Evolutionary conservation across 2,329 filamentous ascomycete genomes (phyloP), one percentile per base, ranked within the genome.

Genomic region (Decorospora gaudefroyi): DNA sequence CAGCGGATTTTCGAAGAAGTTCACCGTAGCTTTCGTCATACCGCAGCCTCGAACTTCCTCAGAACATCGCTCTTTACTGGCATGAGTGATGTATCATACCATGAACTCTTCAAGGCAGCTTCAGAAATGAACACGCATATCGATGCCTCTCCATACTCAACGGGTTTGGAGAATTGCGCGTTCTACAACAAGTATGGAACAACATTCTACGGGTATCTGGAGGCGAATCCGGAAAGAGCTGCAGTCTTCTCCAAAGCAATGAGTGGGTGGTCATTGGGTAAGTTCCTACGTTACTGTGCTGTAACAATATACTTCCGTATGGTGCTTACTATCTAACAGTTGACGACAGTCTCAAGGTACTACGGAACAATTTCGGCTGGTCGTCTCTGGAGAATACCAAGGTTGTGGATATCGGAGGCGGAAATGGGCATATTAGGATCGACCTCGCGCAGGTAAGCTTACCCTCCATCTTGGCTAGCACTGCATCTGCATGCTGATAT

Each of bases 1-100:
- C 51, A 50, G 10, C 54, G 56, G 19, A 48, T 59, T 19, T 63
- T 64, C 30, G 22, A 56, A 22, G 54, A 64, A 41, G 47, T 49
- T 6, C n/a, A 40, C 11, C 43, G 34, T n/a, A 28, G n/a, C 12
- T 51, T 48, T 18, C 27, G 40, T 8, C 48, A 51, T 19, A 48
- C 46, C 16, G 29, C 34, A 2, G 15, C 18, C 11, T 35, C 32
- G 18, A 11, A 17, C 1, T 31, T 46, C 30, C 15, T 42, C 12
- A 29, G 15, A 17, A 33, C 12, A 22, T 32, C 33, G 11, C 8
- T 4, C 4, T 42, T 37, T 16, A 42, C 12, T 27, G 28, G 33
- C 8, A 42, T 42, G 39, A 30, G n/a, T 13, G 33, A 42, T 8
- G 21, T 22, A 10, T 12, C 26, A 9, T 27, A 37, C 6, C 40